Evolutionary conservation across 1,284 basidiomycete species (phyloP), one percentile per base, ranked within the genome.

Genomic region (Leccinum solheimii): DNA sequence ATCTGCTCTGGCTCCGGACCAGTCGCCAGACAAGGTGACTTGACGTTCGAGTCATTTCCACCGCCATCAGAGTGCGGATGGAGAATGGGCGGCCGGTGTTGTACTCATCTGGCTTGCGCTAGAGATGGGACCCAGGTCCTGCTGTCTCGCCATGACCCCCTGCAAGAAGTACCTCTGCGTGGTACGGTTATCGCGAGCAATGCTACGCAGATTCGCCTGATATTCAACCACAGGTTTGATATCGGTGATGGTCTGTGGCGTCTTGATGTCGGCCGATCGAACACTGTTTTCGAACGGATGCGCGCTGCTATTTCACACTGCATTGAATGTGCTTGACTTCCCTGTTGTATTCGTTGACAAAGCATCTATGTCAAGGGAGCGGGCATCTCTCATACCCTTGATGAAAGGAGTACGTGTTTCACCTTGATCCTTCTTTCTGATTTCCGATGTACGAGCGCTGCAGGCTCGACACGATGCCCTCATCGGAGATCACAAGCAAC

Each of bases 401-500:
- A 94, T 93, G 86, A 94, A 92, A 83, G 94, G 94, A 2, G 91
- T 91, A 77, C 60, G 90, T 84, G 32, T 54, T 61, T 58, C 57
- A 66, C 50, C 62, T 26, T 58, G 52, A 43, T 56, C 58, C 56
- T 61, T 49, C 23, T 58, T 50, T 53, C 49, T 36, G 59, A 40
- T 57, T 62, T 63, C 60, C 60, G 64, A 66, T 59, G 55, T 57
- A 67, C 54, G 71, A 58, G 61, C 71, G 55, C 64, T 60, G 63
- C 58, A 90, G 87, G 91, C 90, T 23, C 82, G 82, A 55, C 95
- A 98, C 68, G 81, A 94, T 34, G 86, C 92, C 3, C 85, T 98
- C 57, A 96, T 98, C 64, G 96, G 95, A 32, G 96, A 98, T 77
- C 96, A 98, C 77, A 96, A 96, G 74, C 96, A 98, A 74, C 81